Evolutionary conservation across 2,329 filamentous ascomycete species (phyloP).

Genomic region (Colletotrichum cuscutae): DNA sequence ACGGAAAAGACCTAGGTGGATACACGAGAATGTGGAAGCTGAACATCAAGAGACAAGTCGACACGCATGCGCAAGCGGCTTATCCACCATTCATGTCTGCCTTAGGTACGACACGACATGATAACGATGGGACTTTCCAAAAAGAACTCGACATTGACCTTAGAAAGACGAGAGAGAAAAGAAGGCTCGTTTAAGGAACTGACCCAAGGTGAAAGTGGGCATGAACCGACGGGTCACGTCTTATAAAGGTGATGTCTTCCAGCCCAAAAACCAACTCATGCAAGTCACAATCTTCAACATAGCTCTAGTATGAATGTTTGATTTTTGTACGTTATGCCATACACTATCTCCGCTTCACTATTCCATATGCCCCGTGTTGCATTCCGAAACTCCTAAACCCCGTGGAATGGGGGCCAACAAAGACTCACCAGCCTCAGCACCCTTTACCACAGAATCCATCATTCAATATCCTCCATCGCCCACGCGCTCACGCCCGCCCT

Average conservation of each 20-base stretch:
- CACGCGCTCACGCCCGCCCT: slow-evolving; percentile 62
- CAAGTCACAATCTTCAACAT: not conserved
- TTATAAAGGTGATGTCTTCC: not conserved
- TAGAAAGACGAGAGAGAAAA: no score
- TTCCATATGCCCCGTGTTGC: slow-evolving; percentile 7
- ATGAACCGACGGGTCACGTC: not conserved
- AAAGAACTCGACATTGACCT: no score
- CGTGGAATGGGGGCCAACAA: not conserved
- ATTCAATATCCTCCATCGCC: slow-evolving; percentile 61
- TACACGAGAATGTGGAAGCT: no score
- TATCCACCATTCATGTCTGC: no score
- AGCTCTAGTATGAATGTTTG: not conserved
- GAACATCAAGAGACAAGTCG: no score
- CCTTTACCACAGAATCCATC: slow-evolving; percentile 21
- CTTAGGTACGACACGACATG: no score
- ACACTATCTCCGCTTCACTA: slow-evolving; percentile 30
- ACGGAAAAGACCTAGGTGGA: no score
- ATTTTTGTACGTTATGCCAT: slow-evolving; percentile 33
- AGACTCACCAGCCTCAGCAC: not conserved
- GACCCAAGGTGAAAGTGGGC: no score
- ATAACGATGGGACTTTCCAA: no score
- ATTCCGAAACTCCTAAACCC: slow-evolving; percentile 14
- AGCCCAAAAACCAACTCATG: not conserved
- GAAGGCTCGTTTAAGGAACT: no score
- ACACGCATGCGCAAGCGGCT: no score